phyloP scores from a whole-genome alignment of 1,284 basidiomycete species.

The Sanghuangporus weigelae region DNA sequence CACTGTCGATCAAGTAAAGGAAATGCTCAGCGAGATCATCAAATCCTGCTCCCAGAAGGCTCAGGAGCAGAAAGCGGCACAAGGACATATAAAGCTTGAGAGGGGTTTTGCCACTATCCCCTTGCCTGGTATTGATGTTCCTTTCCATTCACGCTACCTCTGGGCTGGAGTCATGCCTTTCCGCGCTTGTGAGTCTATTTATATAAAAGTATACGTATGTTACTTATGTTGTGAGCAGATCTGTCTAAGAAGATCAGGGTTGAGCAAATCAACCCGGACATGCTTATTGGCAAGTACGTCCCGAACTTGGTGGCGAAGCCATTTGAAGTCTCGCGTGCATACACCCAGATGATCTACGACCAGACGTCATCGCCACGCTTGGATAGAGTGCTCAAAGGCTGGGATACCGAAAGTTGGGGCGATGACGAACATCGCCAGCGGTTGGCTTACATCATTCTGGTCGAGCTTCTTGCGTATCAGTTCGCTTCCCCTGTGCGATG shows the following conservation, averaged over 20 bases:
- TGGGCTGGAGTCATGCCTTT: slow-evolving; percentile 99
- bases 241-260: slow-evolving; percentile 97
- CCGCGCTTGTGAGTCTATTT: slow-evolving; percentile 69
- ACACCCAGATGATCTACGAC: slow-evolving; percentile 92
- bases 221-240: slow-evolving; percentile 46
- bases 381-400: slow-evolving; percentile 87
- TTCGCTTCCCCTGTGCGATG: slow-evolving; percentile 95
- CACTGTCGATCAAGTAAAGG: slow-evolving; percentile 84
- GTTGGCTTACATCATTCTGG: slow-evolving; percentile 91
- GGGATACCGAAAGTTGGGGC: slow-evolving; percentile 92
- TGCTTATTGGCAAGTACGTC: slow-evolving; percentile 91
- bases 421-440: slow-evolving; percentile 80
- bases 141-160: slow-evolving; percentile 98
- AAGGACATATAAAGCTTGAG: slow-evolving; percentile 92
- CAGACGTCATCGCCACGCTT: slow-evolving; percentile 92
- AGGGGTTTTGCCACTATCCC: slow-evolving; percentile 96
- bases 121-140: slow-evolving; percentile 96
- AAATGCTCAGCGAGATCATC: slow-evolving; percentile 89
- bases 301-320: slow-evolving; percentile 96
- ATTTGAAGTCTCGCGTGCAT: slow-evolving; percentile 86
- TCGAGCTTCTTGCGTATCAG: slow-evolving; percentile 95
- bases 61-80: slow-evolving; percentile 72
- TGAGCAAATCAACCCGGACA: slow-evolving; percentile 85
- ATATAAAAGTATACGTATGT: slow-evolving; percentile 14
- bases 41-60: slow-evolving; percentile 78